A percentile compares a stretch with the other conserved stretches of the same genome.
These are phyloP conservation scores for Scheffersomyces lignosus DNA, from an alignment of 805 yeast genomes.

Conservation along the genomic window DNA sequence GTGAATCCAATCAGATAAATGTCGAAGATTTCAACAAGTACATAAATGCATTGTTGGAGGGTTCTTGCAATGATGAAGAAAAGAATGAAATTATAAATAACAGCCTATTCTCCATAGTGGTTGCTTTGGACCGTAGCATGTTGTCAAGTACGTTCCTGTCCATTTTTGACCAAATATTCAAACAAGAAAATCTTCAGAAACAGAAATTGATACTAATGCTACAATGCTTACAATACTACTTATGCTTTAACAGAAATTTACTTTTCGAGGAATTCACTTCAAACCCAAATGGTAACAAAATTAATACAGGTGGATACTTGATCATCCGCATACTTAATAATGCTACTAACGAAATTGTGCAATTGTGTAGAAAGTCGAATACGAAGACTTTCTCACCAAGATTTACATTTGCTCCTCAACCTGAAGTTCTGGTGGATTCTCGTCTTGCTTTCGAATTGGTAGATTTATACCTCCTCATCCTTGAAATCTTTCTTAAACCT, in stretches of 20 bases:
- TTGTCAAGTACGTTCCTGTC: slow-evolving; percentile 6
- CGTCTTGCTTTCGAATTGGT: no score
- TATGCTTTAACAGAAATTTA: slow-evolving; percentile 11
- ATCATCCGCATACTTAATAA: neutral
- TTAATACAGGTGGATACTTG: neutral
- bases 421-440: no score
- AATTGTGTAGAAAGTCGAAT: slow-evolving; percentile 7
- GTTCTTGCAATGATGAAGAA: slow-evolving; percentile 1
- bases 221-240: slow-evolving; percentile 11
- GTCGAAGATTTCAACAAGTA: slow-evolving; percentile 3
- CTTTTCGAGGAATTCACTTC: slow-evolving; percentile 8
- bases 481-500: slow-evolving; percentile 12
- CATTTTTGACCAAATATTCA: slow-evolving; percentile 5
- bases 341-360: no score
- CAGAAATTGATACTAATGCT: slow-evolving; percentile 4
- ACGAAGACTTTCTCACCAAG: neutral
- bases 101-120: slow-evolving; percentile 6
- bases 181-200: neutral
- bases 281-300: slow-evolving; percentile 11
- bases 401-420: no score
- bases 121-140: slow-evolving; percentile 8
- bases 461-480: slow-evolving; percentile 13
- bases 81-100: slow-evolving; percentile 4
- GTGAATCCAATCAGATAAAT: slow-evolving; percentile 6
- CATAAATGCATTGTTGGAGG: slow-evolving; percentile 2